These are phyloP conservation scores for Penicillium griseofulvum DNA, from an alignment of 2,329 filamentous ascomycete genomes.

Conservation along the genomic window DNA sequence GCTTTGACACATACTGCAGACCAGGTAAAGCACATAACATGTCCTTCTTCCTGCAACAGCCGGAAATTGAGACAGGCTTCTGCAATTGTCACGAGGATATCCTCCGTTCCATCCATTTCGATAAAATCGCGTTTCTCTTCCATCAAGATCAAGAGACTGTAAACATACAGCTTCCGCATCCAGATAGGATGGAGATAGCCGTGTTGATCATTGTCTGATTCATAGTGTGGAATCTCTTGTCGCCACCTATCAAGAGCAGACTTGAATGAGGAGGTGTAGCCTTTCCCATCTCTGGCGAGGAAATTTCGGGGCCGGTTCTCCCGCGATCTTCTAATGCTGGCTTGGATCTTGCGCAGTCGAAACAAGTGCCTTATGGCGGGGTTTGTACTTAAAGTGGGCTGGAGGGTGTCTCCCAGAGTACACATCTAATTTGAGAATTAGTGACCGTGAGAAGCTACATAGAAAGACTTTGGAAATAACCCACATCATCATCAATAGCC, in stretches of 20 bases:
- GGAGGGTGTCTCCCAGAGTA: conserved; percentile 22
- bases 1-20: conserved; percentile 23
- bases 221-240: conserved; percentile 29
- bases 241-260: conserved; percentile 26
- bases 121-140: conserved; percentile 25
- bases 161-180: conserved; percentile 30
- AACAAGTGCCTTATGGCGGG: conserved; percentile 27
- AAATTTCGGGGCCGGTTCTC: conserved; percentile 12
- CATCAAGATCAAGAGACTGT: conserved; percentile 29
- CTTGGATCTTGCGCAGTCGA: conserved; percentile 28
- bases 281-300: conserved; percentile 7
- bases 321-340: conserved; percentile 23
- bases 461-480: not conserved
- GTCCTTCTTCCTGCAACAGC: conserved; percentile 28
- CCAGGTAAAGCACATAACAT: conserved; percentile 31
- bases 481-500: conserved; percentile 28
- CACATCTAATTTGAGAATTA: conserved; percentile 17
- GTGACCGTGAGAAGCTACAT: not conserved
- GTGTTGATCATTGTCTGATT: conserved; percentile 20
- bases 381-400: conserved; percentile 18
- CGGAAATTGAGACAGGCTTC: conserved; percentile 28
- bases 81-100: conserved; percentile 25
- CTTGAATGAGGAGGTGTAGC: conserved; percentile 20
- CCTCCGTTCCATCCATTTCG: conserved; percentile 24
- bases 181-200: conserved; percentile 27